Evolutionary conservation across 2,329 filamentous ascomycete genomes (phyloP).

Genomic region (Onygenales sp.): DNA sequence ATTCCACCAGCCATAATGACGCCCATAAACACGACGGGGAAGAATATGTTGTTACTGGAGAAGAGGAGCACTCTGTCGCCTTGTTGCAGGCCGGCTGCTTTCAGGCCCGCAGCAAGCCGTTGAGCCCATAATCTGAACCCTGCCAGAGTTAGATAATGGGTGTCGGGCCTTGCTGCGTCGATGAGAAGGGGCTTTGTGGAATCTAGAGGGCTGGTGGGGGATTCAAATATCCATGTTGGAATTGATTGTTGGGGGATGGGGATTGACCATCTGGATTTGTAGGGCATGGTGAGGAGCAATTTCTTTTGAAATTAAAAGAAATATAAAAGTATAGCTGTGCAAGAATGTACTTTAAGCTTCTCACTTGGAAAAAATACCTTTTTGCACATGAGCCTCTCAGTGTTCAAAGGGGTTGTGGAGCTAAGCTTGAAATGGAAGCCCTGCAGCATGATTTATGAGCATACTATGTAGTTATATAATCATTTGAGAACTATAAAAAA

Average conservation of each 20-base stretch:
- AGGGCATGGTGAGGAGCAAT: constrained; percentile 33
- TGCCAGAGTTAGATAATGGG: constrained; percentile 53
- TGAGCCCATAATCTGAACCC: constrained; percentile 61
- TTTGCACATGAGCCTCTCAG: too few relatives aligned
- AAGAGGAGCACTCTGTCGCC: constrained; percentile 66
- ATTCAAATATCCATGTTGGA: constrained; percentile 41
- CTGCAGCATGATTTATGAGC: fast-evolving
- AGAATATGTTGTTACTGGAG: constrained; percentile 64
- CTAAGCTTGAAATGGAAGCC: too few relatives aligned
- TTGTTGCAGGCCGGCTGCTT: constrained; percentile 51
- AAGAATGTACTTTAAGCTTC: too few relatives aligned
- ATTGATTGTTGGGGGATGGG: constrained; percentile 38
- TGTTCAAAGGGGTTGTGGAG: too few relatives aligned
- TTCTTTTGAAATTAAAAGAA: too few relatives aligned
- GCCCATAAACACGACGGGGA: constrained; percentile 59
- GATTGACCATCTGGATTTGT: constrained; percentile 40
- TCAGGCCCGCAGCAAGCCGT: constrained; percentile 59
- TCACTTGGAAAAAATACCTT: too few relatives aligned
- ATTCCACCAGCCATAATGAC: constrained; percentile 67
- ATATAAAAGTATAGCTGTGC: neutral
- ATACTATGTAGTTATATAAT: too few relatives aligned
- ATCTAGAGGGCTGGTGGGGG: constrained; percentile 36
- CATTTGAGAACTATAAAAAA: too few relatives aligned
- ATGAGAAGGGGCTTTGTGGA: constrained; percentile 43
- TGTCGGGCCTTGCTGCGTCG: constrained; percentile 57